Conservation (phyloP, 768 basidiomycete species). For the Suillus paluster region DNA sequence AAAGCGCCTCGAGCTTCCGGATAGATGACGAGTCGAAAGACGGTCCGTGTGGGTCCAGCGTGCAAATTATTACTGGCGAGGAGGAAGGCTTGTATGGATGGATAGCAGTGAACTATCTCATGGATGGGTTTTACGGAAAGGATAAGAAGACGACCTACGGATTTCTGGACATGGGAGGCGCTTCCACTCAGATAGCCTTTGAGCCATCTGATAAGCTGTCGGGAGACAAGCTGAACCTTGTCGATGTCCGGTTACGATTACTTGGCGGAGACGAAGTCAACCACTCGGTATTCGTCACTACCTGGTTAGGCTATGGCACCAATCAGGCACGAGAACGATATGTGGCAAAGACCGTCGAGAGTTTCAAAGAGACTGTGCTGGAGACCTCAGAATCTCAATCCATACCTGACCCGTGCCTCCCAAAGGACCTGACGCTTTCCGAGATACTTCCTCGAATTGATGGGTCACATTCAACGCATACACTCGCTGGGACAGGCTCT, state of each 20-base stretch:
- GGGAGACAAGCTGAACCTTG: slow-evolving; percentile 57
- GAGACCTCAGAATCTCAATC: slow-evolving; percentile 32
- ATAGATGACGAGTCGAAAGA: slow-evolving; percentile 65
- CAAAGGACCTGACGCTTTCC: slow-evolving; percentile 65
- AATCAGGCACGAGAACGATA: slow-evolving; percentile 97
- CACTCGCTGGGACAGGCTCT: slow-evolving; percentile 84
- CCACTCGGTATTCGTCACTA: slow-evolving; percentile 96
- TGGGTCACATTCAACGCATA: slow-evolving; percentile 55
- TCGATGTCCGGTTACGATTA: slow-evolving; percentile 81
- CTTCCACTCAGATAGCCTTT: slow-evolving; percentile 98
- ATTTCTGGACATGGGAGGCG: slow-evolving; percentile 99
- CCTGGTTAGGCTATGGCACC: slow-evolving; percentile 98
- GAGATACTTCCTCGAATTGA: slow-evolving; percentile 56
- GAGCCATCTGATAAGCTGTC: slow-evolving; percentile 74
- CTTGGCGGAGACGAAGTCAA: slow-evolving; percentile 85
- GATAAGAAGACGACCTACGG: slow-evolving; percentile 86
- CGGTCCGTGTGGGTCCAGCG: slow-evolving; percentile 90
- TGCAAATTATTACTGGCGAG: slow-evolving; percentile 95
- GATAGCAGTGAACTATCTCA: slow-evolving; percentile 99
- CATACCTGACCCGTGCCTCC: slow-evolving; percentile 90
- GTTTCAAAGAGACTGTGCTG: slow-evolving; percentile 22
- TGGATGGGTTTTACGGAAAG: slow-evolving; percentile 84
- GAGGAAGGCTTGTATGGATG: slow-evolving; percentile 98
- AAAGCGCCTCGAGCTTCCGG: slow-evolving; percentile 75
- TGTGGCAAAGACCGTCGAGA: slow-evolving; percentile 66